Percentiles rank a stretch among this genome's conserved stretches.
These are phyloP conservation scores for Elsinoe arachidis DNA, from an alignment of 2,329 filamentous ascomycete genomes.

Conservation along the genomic window DNA sequence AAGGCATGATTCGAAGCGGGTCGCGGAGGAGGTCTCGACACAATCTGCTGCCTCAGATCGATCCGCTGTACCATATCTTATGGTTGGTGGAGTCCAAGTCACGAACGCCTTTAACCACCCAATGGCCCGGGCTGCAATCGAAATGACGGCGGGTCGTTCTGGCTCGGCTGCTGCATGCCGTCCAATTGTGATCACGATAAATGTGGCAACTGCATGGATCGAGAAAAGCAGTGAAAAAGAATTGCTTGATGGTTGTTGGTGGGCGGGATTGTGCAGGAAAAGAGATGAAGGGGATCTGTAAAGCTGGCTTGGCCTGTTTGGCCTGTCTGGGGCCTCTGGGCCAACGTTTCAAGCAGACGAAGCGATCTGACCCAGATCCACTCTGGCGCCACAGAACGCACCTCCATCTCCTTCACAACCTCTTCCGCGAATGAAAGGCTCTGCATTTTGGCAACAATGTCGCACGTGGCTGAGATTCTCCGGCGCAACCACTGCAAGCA, in stretches of 20 bases:
- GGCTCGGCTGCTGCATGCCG: background rate
- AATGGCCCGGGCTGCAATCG: background rate
- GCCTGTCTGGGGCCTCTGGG: background rate
- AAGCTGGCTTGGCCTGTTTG: background rate
- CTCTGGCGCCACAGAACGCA: background rate
- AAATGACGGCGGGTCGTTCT: background rate
- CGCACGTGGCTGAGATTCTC: conserved; percentile 12
- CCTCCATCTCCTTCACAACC: background rate
- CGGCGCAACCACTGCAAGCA: background rate
- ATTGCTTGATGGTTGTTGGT: background rate
- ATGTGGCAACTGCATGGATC: background rate
- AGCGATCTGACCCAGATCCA: conserved; percentile 2
- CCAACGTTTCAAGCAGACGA: background rate
- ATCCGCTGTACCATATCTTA: background rate
- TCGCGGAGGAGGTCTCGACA: background rate
- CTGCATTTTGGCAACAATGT: background rate
- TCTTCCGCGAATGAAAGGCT: conserved; percentile 1
- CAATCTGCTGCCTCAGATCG: background rate
- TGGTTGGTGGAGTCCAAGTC: background rate
- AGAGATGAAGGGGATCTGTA: conserved; percentile 2
- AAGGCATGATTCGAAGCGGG: background rate
- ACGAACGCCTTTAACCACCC: too few species aligned
- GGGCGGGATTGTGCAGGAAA: background rate
- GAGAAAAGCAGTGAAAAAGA: background rate
- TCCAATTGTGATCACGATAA: background rate